A percentile compares a stretch with the other conserved stretches of the same genome.
Conservation (phyloP, 2,329 filamentous ascomycete genomes). For the Xylaria sp. region DNA sequence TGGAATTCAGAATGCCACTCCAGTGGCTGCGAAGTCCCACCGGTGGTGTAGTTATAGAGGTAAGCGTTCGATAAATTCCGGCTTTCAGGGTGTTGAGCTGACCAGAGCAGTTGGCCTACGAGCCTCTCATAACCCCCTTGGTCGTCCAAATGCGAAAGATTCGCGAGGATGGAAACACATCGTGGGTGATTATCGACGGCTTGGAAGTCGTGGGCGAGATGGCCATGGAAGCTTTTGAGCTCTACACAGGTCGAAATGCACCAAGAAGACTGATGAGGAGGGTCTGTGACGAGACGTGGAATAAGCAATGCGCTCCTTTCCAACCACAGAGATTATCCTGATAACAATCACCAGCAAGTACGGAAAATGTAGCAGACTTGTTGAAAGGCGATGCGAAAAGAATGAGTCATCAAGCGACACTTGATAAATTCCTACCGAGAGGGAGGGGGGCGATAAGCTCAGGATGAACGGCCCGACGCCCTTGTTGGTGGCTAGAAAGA, state of each 20-base stretch:
- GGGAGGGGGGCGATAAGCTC: background rate
- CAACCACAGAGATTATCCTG: slow-evolving; percentile 44
- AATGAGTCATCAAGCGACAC: background rate
- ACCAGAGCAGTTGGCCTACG: slow-evolving; percentile 67
- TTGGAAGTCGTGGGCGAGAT: slow-evolving; percentile 78
- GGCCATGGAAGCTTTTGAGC: slow-evolving; percentile 79
- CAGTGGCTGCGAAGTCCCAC: slow-evolving; percentile 77
- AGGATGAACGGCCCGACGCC: background rate
- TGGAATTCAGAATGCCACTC: slow-evolving; percentile 74
- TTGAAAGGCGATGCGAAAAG: background rate
- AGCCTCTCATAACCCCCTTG: slow-evolving; percentile 74
- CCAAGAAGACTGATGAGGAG: slow-evolving; percentile 75
- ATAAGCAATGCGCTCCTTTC: slow-evolving; percentile 51
- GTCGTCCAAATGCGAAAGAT: slow-evolving; percentile 70
- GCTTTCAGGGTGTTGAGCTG: slow-evolving; percentile 1
- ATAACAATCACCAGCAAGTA: background rate
- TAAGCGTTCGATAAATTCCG: slow-evolving; percentile 40
- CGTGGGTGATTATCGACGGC: slow-evolving; percentile 78
- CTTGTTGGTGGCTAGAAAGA: background rate
- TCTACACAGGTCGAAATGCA: slow-evolving; percentile 78
- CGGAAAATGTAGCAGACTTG: background rate
- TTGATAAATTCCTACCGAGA: background rate
- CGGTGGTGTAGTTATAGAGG: slow-evolving; percentile 77
- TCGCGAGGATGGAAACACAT: slow-evolving; percentile 60
- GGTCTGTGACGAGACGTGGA: slow-evolving; percentile 60